Evolutionary conservation across 768 basidiomycete genomes (phyloP).

Genomic region (Mycena albidolilacea): DNA sequence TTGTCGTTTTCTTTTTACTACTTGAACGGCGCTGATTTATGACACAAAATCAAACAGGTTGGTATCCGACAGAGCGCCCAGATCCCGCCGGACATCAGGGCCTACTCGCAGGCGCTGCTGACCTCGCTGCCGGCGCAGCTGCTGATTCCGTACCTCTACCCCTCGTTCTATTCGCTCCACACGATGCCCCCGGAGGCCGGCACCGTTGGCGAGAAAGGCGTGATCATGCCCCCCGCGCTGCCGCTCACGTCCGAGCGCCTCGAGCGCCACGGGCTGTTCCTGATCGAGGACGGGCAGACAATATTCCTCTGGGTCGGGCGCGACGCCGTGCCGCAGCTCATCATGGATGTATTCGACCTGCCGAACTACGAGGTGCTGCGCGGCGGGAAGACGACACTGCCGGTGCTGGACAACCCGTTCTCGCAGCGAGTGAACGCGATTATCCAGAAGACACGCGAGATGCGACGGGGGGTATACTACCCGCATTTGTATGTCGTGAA

Average conservation of each 20-base stretch:
- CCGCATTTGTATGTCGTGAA: constrained; percentile 97
- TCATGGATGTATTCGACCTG: constrained; percentile 95
- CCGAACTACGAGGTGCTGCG: constrained; percentile 90
- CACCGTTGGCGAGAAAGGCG: constrained; percentile 89
- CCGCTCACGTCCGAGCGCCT: constrained; percentile 96
- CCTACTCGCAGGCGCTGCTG: constrained; percentile 94
- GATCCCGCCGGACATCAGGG: constrained; percentile 96
- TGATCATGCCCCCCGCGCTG: constrained; percentile 89
- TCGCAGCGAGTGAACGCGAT: constrained; percentile 96
- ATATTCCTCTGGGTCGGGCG: constrained; percentile 99
- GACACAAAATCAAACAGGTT: constrained; percentile 65
- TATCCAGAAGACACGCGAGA: constrained; percentile 94
- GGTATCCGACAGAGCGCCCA: constrained; percentile 96
- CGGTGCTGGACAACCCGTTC: constrained; percentile 92
- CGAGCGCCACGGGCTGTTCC: constrained; percentile 94
- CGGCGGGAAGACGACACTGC: constrained; percentile 97
- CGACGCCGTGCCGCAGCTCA: constrained; percentile 95
- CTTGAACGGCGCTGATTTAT: constrained; percentile 7
- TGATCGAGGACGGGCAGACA: constrained; percentile 98
- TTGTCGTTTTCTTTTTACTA: not conserved
- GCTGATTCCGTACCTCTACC: constrained; percentile 95
- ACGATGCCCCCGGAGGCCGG: constrained; percentile 97
- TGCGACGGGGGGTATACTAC: constrained; percentile 93
- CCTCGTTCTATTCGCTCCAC: constrained; percentile 95
- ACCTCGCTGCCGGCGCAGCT: constrained; percentile 93